These are phyloP conservation scores for Candida dajiaensis DNA, from an alignment of 805 yeast genomes.

Conservation along the genomic window DNA sequence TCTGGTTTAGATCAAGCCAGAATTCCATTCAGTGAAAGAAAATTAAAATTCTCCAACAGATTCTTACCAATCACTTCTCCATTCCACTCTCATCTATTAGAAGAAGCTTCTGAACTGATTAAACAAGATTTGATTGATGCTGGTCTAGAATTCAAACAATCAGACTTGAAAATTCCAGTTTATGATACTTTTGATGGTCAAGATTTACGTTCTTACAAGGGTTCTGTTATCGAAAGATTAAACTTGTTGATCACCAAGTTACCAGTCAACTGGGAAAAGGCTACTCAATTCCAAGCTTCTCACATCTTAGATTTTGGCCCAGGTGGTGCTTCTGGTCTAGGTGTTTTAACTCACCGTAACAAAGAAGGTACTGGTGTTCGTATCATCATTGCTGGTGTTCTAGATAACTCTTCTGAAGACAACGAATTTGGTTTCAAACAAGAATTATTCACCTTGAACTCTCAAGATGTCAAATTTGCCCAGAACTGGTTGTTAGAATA, in stretches of 20 bases:
- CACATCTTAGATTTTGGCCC: constrained; percentile 98
- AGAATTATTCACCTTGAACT: constrained; percentile 75
- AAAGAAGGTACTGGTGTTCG: constrained; percentile 98
- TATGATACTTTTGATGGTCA: constrained; percentile 83
- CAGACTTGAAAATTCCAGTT: constrained; percentile 74
- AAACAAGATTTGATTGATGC: constrained; percentile 57
- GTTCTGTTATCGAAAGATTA: constrained; percentile 60
- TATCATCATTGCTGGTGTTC: constrained; percentile 86
- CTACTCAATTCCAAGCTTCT: constrained; percentile 76
- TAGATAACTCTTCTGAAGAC: constrained; percentile 66
- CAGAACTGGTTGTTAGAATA: constrained; percentile 87
- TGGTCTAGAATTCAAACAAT: constrained; percentile 48
- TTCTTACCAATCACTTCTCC: constrained; percentile 95
- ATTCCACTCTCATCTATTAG: constrained; percentile 86
- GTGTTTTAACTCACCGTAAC: constrained; percentile 93
- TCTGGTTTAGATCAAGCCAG: constrained; percentile 93
- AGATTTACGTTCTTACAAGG: constrained; percentile 56
- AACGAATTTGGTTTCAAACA: constrained; percentile 89
- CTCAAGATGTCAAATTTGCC: constrained; percentile 63
- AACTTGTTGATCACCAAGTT: constrained; percentile 79
- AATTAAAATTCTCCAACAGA: constrained; percentile 86
- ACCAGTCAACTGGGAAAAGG: constrained; percentile 92
- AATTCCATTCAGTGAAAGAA: constrained; percentile 90
- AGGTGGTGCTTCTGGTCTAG: constrained; percentile 96
- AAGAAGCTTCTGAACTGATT: constrained; percentile 63